Evolutionary conservation across 805 yeast species (phyloP).

Genomic region (Henningerozyma blattae): DNA sequence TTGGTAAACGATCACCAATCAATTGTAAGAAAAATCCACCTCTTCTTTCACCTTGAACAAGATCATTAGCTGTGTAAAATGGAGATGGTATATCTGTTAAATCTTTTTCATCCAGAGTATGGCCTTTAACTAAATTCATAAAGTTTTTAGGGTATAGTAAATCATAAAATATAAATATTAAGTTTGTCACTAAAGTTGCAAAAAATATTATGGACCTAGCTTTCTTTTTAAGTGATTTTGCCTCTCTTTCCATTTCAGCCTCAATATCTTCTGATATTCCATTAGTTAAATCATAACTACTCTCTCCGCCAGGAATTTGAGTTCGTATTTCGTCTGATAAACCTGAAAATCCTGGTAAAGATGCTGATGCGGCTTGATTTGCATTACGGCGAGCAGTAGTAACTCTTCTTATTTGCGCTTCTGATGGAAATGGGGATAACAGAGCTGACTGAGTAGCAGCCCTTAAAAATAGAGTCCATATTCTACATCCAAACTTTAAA

Average conservation of each 20-base stretch:
- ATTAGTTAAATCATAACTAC: constrained; percentile 3
- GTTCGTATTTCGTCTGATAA: constrained; percentile 3
- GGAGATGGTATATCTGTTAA: constrained; percentile 23
- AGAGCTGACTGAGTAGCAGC: constrained; percentile 28
- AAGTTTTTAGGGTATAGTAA: constrained; percentile 25
- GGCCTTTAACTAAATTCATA: constrained; percentile 22
- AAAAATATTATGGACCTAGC: constrained; percentile 16
- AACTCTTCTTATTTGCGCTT: constrained; percentile 14
- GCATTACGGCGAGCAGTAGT: constrained; percentile 1
- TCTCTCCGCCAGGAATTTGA: constrained; percentile 13
- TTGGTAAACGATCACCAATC: constrained; percentile 35
- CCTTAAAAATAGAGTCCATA: constrained; percentile 22
- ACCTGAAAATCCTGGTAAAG: constrained; percentile 1
- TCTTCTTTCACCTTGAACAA: constrained; percentile 26
- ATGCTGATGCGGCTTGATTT: not conserved
- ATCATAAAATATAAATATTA: constrained; percentile 9
- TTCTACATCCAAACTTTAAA: constrained; percentile 17
- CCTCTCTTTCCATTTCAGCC: constrained; percentile 1
- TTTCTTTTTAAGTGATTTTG: constrained; percentile 7
- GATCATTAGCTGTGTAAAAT: constrained; percentile 13
- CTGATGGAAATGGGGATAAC: constrained; percentile 31
- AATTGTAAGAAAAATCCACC: constrained; percentile 29
- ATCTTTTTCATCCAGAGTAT: constrained; percentile 10
- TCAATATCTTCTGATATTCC: not conserved
- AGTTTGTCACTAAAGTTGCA: constrained; percentile 15